A percentile compares a stretch with the other conserved stretches of the same genome.
Evolutionary conservation across 2,329 filamentous ascomycete genomes (phyloP).

Genomic region (Mycogone perniciosa): DNA sequence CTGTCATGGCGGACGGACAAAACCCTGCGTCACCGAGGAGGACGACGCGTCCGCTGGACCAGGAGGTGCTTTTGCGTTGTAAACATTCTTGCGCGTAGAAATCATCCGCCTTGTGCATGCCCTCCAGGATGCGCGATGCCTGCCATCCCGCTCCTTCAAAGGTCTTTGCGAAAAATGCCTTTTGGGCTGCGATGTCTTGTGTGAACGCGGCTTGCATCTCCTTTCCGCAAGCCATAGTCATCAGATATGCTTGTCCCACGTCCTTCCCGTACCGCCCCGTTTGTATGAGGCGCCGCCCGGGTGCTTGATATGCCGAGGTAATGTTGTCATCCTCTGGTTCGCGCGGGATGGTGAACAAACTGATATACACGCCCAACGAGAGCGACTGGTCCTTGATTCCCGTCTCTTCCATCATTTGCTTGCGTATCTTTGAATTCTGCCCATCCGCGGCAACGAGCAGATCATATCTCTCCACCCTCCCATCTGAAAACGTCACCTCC

Average conservation of each 20-base stretch:
- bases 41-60: conserved; percentile 36
- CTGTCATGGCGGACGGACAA: conserved; percentile 33
- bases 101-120: conserved; percentile 30
- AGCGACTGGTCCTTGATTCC: conserved; percentile 5
- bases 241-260: conserved; percentile 17
- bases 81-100: conserved; percentile 41
- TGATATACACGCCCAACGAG: conserved; percentile 21
- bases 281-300: conserved; percentile 32
- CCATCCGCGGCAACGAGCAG: conserved; percentile 17
- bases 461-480: conserved; percentile 13
- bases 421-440: conserved; percentile 13
- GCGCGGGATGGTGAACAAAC: conserved; percentile 34
- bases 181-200: conserved; percentile 20
- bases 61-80: conserved; percentile 34
- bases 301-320: conserved; percentile 25
- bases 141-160: conserved; percentile 42
- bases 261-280: conserved; percentile 20
- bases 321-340: conserved; percentile 14
- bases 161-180: conserved; percentile 30
- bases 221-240: conserved; percentile 19
- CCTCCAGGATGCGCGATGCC: conserved; percentile 27
- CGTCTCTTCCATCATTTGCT: conserved; percentile 8
- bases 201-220: conserved; percentile 17
- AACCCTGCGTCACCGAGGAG: conserved; percentile 45
- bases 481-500: conserved; percentile 13